Percentiles rank a stretch among this genome's conserved stretches.
Evolutionary conservation across 2,329 filamentous ascomycete genomes (phyloP).

Genomic region (Pestalotiopsis sp.): DNA sequence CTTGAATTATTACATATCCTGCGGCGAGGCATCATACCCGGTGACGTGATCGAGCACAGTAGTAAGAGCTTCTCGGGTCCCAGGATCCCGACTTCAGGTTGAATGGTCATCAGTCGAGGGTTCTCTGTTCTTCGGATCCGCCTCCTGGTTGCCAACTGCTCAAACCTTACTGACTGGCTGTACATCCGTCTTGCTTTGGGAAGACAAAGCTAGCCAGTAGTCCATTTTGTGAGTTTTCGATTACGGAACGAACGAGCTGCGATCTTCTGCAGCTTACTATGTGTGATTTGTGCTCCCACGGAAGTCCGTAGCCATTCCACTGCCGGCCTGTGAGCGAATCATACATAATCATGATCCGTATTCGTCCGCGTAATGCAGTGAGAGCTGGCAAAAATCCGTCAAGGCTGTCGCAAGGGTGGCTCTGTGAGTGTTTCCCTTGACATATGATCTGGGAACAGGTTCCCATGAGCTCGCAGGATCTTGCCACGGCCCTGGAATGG

Average conservation of each 20-base stretch:
- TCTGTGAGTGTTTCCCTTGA: not conserved
- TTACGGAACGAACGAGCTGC: slow-evolving; percentile 16
- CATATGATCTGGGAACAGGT: not conserved
- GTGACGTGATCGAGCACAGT: not conserved
- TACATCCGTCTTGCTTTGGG: not conserved
- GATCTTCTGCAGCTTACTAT: slow-evolving; percentile 26
- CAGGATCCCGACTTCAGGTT: not conserved
- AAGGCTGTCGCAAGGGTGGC: not conserved
- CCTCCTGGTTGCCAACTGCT: too few relatives aligned
- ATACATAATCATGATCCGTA: not conserved
- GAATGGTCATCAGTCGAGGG: not conserved
- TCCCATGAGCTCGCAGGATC: not conserved
- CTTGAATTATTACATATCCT: not conserved
- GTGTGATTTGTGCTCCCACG: slow-evolving; percentile 19
- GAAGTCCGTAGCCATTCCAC: slow-evolving; percentile 27
- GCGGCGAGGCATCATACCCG: not conserved
- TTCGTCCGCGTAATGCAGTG: not conserved
- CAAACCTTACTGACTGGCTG: not conserved
- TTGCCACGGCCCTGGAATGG: not conserved
- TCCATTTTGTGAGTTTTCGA: not conserved
- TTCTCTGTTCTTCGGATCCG: not conserved
- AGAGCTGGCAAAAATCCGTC: not conserved
- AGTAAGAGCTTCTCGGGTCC: not conserved
- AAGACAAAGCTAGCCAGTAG: slow-evolving; percentile 9
- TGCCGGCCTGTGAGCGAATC: not conserved